phyloP scores from a whole-genome alignment of 805 yeast species.

The Brettanomyces custersianus region DNA sequence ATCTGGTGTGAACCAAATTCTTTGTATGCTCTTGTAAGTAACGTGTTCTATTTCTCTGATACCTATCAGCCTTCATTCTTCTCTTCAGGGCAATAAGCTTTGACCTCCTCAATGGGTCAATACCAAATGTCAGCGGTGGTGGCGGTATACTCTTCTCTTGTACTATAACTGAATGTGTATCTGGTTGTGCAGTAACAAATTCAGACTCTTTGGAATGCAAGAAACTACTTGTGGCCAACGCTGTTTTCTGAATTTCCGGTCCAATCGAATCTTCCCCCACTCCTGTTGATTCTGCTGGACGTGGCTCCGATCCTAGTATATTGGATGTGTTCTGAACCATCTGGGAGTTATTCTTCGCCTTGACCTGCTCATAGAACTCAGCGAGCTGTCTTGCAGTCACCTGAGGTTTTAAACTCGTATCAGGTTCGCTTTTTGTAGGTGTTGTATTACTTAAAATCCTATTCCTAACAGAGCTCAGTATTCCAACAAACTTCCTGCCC shows the following conservation, averaged over 20 bases:
- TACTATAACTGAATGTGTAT: not conserved
- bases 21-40: constrained; percentile 29
- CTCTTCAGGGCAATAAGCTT: constrained; percentile 23
- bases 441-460: no score
- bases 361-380: constrained; percentile 19
- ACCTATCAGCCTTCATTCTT: constrained; percentile 34
- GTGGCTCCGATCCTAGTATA: no score
- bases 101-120: constrained; percentile 26
- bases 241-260: no score
- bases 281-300: no score
- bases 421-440: not conserved
- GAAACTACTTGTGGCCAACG: no score
- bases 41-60: constrained; percentile 37
- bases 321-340: no score
- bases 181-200: constrained; percentile 5
- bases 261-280: no score
- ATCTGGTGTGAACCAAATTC: constrained; percentile 11
- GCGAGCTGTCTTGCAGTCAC: constrained; percentile 19
- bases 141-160: not conserved
- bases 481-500: no score
- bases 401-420: not conserved
- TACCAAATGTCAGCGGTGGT: constrained; percentile 7
- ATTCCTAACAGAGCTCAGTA: no score
- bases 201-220: no score
- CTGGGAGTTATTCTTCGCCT: constrained; percentile 16